phyloP scores from a whole-genome alignment of 352 stramenopile species.

The Pythium chondricola region DNA sequence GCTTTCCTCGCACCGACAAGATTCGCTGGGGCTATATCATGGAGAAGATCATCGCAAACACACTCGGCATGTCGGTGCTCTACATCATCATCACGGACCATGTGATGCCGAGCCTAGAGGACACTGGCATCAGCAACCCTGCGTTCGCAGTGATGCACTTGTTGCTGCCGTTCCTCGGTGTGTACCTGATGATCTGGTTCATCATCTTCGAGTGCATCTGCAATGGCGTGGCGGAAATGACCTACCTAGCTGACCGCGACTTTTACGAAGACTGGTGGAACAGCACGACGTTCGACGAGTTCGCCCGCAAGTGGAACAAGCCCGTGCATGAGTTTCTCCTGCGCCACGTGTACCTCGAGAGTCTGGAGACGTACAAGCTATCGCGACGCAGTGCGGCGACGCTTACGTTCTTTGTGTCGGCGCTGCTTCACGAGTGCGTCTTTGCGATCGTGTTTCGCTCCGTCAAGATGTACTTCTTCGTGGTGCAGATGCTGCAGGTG shows the following conservation, averaged over 20 bases:
- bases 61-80: conserved; percentile 74
- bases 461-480: conserved; percentile 90
- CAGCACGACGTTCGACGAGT: conserved; percentile 88
- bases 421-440: conserved; percentile 93
- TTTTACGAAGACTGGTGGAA: conserved; percentile 99
- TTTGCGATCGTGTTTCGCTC: conserved; percentile 94
- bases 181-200: conserved; percentile 96
- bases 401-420: conserved; percentile 92
- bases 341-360: conserved; percentile 81
- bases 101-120: conserved; percentile 77
- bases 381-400: conserved; percentile 74
- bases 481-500: conserved; percentile 93
- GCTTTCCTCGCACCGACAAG: conserved; percentile 77
- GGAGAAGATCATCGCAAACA: conserved; percentile 73
- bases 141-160: conserved; percentile 73
- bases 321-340: conserved; percentile 95
- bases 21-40: conserved; percentile 84
- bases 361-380: conserved; percentile 64
- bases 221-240: conserved; percentile 94
- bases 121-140: conserved; percentile 48
- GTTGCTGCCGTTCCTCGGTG: conserved; percentile 89
- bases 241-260: conserved; percentile 82
- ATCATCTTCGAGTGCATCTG: conserved; percentile 96
- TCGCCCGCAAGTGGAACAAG: conserved; percentile 95
- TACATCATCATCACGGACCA: conserved; percentile 90